Percentiles rank a stretch among this genome's conserved stretches.
These are phyloP conservation scores for Claviceps humidiphila DNA, from an alignment of 2,329 filamentous ascomycete species.

Conservation along the genomic window DNA sequence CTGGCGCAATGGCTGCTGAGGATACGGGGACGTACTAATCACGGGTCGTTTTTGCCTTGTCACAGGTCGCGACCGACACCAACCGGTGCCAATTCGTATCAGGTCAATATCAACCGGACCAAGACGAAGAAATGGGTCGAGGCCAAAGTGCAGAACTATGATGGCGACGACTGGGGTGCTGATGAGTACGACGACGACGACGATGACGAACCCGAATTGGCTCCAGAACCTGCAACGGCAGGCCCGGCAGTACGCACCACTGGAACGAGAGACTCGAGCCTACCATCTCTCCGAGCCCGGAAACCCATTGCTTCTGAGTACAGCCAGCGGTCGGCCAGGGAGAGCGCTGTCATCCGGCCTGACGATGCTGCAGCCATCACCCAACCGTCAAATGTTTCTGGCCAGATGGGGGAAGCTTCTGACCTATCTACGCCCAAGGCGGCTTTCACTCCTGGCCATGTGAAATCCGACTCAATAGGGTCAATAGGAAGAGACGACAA, in stretches of 20 bases:
- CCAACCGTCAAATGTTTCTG: constrained; percentile 61
- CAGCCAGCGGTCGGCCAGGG: background rate
- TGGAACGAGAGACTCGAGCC: constrained; percentile 1
- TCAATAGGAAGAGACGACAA: constrained; percentile 1
- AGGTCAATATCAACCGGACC: constrained; percentile 72
- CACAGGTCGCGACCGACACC: constrained; percentile 19
- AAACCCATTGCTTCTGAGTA: background rate
- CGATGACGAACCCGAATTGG: constrained; percentile 36
- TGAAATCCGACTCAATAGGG: background rate
- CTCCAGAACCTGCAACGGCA: background rate
- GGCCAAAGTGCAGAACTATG: constrained; percentile 74
- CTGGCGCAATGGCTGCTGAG: background rate
- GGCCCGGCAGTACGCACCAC: background rate
- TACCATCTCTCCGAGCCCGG: constrained; percentile 6
- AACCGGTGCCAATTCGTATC: constrained; percentile 38
- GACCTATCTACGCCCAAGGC: constrained; percentile 45
- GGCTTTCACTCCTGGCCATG: constrained; percentile 12
- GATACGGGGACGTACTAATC: background rate
- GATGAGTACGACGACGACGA: constrained; percentile 64
- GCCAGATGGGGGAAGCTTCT: constrained; percentile 50
- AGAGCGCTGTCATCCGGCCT: background rate
- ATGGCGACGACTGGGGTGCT: constrained; percentile 85
- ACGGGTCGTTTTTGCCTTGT: constrained; percentile 6
- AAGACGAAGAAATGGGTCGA: constrained; percentile 95
- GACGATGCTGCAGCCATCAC: background rate